Conservation (phyloP, 148 eudicot species). For the Rhododendron ferrugineum region DNA sequence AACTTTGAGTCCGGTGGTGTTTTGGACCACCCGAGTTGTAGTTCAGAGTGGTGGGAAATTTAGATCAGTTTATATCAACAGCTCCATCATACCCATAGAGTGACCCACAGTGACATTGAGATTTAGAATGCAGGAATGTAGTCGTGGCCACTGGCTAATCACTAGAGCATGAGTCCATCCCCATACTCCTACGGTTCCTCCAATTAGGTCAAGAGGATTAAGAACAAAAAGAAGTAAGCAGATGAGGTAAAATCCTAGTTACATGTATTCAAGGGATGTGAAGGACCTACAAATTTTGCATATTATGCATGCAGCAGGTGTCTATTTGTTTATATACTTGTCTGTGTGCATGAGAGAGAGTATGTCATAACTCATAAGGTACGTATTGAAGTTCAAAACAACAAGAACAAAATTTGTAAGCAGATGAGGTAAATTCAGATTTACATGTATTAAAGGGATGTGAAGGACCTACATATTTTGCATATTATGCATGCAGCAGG, state of each 20-base stretch:
- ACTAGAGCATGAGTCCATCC: neutral
- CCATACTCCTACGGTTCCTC: neutral
- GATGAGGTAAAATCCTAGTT: neutral
- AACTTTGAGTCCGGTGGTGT: conserved; percentile 18
- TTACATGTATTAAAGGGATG: neutral
- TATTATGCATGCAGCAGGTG: neutral
- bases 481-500: neutral
- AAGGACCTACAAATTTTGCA: neutral
- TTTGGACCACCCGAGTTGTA: conserved; percentile 16
- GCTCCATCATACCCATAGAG: neutral
- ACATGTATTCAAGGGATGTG: neutral
- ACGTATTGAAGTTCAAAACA: neutral
- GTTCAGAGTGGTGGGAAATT: conserved; percentile 32
- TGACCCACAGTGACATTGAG: neutral
- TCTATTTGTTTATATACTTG: neutral
- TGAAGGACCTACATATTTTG: neutral
- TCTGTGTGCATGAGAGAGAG: neutral
- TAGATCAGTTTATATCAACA: neutral
- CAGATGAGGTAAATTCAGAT: neutral
- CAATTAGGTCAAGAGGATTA: neutral
- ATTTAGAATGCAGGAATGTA: neutral
- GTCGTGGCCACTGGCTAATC: neutral
- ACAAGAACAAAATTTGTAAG: neutral
- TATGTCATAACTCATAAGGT: neutral
- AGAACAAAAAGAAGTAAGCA: neutral